phyloP scores from a whole-genome alignment of 2,329 filamentous ascomycete genomes.

The Chrysosporium queenslandicum region DNA sequence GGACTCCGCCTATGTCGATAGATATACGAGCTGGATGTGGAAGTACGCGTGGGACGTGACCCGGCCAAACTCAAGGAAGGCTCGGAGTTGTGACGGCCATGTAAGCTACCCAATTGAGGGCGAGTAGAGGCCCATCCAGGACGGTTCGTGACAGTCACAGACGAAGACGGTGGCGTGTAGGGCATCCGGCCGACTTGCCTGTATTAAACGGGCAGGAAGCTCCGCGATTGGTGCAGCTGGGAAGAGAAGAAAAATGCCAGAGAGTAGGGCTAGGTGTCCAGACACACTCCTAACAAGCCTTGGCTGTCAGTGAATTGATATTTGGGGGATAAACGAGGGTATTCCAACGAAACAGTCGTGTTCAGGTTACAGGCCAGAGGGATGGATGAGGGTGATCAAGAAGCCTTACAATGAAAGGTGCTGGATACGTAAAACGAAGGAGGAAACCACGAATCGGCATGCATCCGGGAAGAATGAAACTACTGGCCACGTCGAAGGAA shows the following conservation, averaged over 20 bases:
- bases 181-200: slow-evolving; percentile 36
- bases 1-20: slow-evolving; percentile 52
- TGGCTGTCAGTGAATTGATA: background rate
- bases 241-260: background rate
- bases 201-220: slow-evolving; percentile 2
- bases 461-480: background rate
- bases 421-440: background rate
- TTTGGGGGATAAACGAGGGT: background rate
- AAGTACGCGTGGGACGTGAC: slow-evolving; percentile 43
- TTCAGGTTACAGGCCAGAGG: background rate
- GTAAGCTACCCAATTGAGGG: slow-evolving; percentile 9
- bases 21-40: slow-evolving; percentile 52
- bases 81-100: slow-evolving; percentile 17
- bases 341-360: background rate
- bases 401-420: background rate
- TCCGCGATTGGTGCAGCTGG: background rate
- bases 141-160: slow-evolving; percentile 45
- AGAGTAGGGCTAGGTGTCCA: background rate
- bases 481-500: background rate
- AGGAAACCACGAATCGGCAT: slow-evolving; percentile 2
- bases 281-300: background rate
- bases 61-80: slow-evolving; percentile 11
- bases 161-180: slow-evolving; percentile 44
- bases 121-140: slow-evolving; percentile 44
- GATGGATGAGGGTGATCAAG: background rate